Percentiles rank a stretch among this genome's conserved stretches.
These are phyloP conservation scores for Gnetum montanum DNA, from an alignment of 75 land plant species.

Conservation along the genomic window DNA sequence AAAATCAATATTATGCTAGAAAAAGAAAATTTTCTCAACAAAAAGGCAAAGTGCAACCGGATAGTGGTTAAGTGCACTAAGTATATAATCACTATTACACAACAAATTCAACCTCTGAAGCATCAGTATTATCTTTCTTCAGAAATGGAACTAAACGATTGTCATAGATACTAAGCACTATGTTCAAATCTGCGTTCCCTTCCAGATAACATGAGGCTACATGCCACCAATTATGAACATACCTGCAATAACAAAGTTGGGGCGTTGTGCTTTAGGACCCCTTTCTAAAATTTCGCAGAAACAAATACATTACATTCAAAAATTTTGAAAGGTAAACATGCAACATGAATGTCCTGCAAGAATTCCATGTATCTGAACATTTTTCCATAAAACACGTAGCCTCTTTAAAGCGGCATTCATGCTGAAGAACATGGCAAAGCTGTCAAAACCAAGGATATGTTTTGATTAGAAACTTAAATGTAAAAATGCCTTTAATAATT, in stretches of 20 bases:
- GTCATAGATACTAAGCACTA: constrained; percentile 62
- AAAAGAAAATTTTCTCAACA: not conserved
- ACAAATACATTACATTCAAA: too few relatives aligned
- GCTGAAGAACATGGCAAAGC: constrained; percentile 86
- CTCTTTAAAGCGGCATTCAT: constrained; percentile 68
- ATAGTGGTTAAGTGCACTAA: not conserved
- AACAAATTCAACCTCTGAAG: constrained; percentile 61
- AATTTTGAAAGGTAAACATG: too few relatives aligned
- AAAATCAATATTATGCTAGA: not conserved
- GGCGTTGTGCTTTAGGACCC: too few relatives aligned
- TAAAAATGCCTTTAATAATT: too few relatives aligned
- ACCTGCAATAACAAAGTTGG: constrained; percentile 48
- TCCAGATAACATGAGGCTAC: constrained; percentile 83
- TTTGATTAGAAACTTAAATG: not conserved
- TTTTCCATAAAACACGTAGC: constrained; percentile 76
- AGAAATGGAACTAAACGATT: constrained; percentile 45
- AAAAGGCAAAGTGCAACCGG: not conserved
- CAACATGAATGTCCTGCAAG: constrained; percentile 82
- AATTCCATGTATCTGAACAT: constrained; percentile 58
- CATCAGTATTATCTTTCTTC: constrained; percentile 30
- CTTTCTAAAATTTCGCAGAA: too few relatives aligned
- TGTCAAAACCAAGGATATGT: constrained; percentile 14
- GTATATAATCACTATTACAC: not conserved
- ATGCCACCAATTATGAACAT: constrained; percentile 99
- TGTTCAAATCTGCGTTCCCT: constrained; percentile 44